Percentiles rank a stretch among this genome's conserved stretches.
Conservation (phyloP, 345 rosid species). For the Erodium maritimum region DNA sequence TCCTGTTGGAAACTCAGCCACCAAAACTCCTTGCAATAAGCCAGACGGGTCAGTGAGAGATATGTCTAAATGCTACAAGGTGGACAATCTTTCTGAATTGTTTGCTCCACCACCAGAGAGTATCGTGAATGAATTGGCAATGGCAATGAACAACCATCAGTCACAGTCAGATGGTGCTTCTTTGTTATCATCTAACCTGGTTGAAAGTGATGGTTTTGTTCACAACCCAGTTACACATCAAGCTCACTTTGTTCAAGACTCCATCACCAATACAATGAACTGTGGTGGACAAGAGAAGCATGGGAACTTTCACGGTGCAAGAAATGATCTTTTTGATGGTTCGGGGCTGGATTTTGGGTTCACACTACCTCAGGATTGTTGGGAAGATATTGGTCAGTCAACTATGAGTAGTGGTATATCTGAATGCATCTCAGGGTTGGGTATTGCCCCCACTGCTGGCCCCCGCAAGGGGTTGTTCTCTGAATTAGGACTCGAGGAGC, state of each 20-base stretch:
- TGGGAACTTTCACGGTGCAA: constrained; percentile 15
- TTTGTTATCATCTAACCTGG: constrained; percentile 13
- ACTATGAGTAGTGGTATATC: constrained; percentile 15
- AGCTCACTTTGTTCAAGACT: constrained; percentile 15
- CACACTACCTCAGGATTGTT: constrained; percentile 14
- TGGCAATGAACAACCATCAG: constrained; percentile 11
- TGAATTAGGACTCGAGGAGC: constrained; percentile 58
- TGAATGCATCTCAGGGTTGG: constrained; percentile 19
- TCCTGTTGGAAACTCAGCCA: constrained; percentile 10
- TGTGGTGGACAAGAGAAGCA: constrained; percentile 15
- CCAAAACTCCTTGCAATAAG: constrained; percentile 22
- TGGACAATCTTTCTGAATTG: constrained; percentile 44
- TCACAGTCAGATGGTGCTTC: constrained; percentile 16
- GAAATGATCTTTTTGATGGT: constrained; percentile 37
- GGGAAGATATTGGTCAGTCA: constrained; percentile 18
- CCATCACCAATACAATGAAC: constrained; percentile 8
- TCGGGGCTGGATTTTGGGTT: constrained; percentile 21
- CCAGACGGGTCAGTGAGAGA: constrained; percentile 26
- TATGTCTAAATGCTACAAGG: constrained; percentile 28
- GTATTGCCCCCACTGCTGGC: constrained; percentile 15
- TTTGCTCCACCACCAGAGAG: constrained; percentile 33
- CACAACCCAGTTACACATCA: constrained; percentile 12
- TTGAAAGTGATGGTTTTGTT: constrained; percentile 17
- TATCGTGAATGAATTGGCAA: constrained; percentile 12
- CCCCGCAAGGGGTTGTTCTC: constrained; percentile 62